Percentiles rank a stretch among this genome's conserved stretches.
These are phyloP conservation scores for Pythium plurisporium DNA, from an alignment of 352 stramenopile genomes.

Conservation along the genomic window DNA sequence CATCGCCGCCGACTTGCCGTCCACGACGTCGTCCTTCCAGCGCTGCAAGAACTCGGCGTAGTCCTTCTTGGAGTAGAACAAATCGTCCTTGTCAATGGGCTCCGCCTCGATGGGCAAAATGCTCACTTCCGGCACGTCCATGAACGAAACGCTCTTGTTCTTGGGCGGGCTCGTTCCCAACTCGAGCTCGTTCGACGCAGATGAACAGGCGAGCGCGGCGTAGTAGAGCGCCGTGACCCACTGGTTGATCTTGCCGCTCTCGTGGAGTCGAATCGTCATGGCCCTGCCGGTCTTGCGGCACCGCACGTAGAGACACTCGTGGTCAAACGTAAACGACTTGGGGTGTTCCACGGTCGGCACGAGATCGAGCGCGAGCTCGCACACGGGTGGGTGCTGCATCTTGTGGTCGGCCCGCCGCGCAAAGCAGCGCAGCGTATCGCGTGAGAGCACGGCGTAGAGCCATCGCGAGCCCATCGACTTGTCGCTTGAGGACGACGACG, in stretches of 20 bases:
- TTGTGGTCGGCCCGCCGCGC: conserved; percentile 26
- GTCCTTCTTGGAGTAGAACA: conserved; percentile 29
- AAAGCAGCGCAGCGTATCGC: conserved; percentile 21
- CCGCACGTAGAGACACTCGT: conserved; percentile 27
- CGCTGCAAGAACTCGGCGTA: conserved; percentile 26
- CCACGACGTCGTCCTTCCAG: conserved; percentile 23
- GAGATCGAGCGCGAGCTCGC: conserved; percentile 21
- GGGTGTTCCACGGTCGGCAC: conserved; percentile 14
- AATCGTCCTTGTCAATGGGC: conserved; percentile 23
- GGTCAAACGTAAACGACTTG: conserved; percentile 26
- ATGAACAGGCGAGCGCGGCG: conserved; percentile 14
- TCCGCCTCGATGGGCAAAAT: conserved; percentile 18
- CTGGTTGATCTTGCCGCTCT: conserved; percentile 26
- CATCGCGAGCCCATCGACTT: conserved; percentile 15
- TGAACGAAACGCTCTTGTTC: conserved; percentile 28
- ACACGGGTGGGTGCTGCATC: conserved; percentile 21
- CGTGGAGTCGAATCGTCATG: conserved; percentile 25
- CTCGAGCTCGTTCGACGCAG: neutral
- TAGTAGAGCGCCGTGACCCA: conserved; percentile 30
- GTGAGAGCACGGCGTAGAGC: conserved; percentile 28
- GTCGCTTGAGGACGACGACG: conserved; percentile 1
- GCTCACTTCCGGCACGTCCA: conserved; percentile 22
- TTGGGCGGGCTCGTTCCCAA: conserved; percentile 7
- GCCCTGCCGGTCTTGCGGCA: conserved; percentile 11
- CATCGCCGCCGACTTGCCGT: conserved; percentile 18